phyloP scores from a whole-genome alignment of 805 yeast genomes.

The Huiozyma naganishii region DNA sequence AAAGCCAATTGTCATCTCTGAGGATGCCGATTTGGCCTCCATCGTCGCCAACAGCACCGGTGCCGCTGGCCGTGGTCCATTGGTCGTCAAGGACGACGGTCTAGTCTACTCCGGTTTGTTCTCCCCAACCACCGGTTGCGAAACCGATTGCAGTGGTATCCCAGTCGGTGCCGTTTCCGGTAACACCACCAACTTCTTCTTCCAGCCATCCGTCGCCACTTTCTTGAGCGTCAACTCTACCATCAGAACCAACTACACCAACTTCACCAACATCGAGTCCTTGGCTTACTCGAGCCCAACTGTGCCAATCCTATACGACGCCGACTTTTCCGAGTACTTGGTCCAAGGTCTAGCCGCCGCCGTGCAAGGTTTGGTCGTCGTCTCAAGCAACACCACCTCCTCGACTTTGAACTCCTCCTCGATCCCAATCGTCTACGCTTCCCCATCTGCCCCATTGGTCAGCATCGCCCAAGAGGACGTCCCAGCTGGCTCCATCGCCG shows the following conservation, averaged over 20 bases:
- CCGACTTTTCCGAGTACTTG: slow-evolving; percentile 11
- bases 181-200: slow-evolving; percentile 16
- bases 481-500: slow-evolving; percentile 22
- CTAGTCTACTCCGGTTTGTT: slow-evolving; percentile 18
- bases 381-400: slow-evolving; percentile 15
- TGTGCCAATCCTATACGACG: slow-evolving; percentile 23
- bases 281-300: slow-evolving; percentile 7
- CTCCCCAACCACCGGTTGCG: slow-evolving; percentile 9
- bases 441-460: slow-evolving; percentile 11
- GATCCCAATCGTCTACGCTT: slow-evolving; percentile 24
- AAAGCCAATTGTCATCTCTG: slow-evolving; percentile 18
- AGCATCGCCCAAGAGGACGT: slow-evolving; percentile 12
- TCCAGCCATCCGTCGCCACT: slow-evolving; percentile 16
- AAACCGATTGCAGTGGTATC: slow-evolving; percentile 5
- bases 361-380: slow-evolving; percentile 21
- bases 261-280: slow-evolving; percentile 12
- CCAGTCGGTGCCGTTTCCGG: slow-evolving; percentile 19
- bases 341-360: slow-evolving; percentile 13
- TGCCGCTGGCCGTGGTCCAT: slow-evolving; percentile 15
- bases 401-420: slow-evolving; percentile 8
- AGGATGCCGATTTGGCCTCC: slow-evolving; percentile 12
- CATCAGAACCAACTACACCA: slow-evolving; percentile 12
- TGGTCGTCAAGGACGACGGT: slow-evolving; percentile 13
- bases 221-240: slow-evolving; percentile 12
- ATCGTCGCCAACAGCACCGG: slow-evolving; percentile 14